Base-by-base conservation (phyloP, 2,329 filamentous ascomycete species). In the Didymella sp. region DNA sequence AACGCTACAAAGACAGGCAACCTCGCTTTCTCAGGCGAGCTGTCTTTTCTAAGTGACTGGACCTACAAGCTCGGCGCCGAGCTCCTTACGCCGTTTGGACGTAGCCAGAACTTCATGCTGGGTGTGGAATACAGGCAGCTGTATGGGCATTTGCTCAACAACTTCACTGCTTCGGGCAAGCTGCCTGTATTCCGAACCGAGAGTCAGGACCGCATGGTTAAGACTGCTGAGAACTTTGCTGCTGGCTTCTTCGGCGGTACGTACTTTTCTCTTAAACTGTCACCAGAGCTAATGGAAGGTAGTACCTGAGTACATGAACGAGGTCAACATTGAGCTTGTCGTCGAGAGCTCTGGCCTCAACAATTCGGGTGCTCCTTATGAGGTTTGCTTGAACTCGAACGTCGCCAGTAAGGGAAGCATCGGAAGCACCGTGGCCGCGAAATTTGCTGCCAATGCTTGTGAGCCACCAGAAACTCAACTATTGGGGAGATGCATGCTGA, bases 121-220 rank as follows among this genome's bases (percentile, higher is more conserved):
- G 78, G 78, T 8, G 60, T 79, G 12, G 68, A 71, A 49, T 72
- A 79, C 55, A 75, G 78, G 15, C 73, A 79, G 58, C 69, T 80
- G n/a, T 80, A 73, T 25, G 69, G 78, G 7, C 67, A 77, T 43
- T 71, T 80, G 12, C 73, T 80, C 38, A 80, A 79, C 58, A 80
- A 80, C 65, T 80, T 80, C 55, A 70, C 74, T n/a, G 69, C 58
- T 37, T 35, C 60, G 1, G 73, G 73, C 24, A 70, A 74, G 5
- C 63, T 79, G 41, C 77, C 78, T 19, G 76, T 79, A 15, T 78
- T 73, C 40, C 63, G 70, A 4, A 73, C 70, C 0, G 33, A 73
- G 38, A 67, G 62, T 21, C 66, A 73, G 37, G 70, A 73, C 27
- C 70, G 70, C 17, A 73, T 73, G 70, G 69, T 73, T 1, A 71